Evolutionary conservation across 805 yeast species (phyloP).

Genomic region (Wickerhamiella lipophila): DNA sequence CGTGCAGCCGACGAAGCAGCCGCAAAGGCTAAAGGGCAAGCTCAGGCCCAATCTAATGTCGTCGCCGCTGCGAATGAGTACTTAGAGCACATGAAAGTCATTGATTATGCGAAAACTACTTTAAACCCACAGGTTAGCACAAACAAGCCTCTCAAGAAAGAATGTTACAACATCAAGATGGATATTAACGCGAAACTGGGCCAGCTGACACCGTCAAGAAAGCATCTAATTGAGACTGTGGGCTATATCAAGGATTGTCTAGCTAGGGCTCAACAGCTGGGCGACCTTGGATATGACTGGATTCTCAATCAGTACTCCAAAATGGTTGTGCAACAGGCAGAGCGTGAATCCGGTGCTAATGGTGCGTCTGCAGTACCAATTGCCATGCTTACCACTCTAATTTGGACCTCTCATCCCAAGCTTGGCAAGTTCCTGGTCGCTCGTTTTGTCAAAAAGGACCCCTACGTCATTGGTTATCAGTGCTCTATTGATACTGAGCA

Average conservation of each 20-base stretch:
- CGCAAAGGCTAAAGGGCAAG: background rate
- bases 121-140: slow-evolving; percentile 44
- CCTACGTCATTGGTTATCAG: slow-evolving; percentile 70
- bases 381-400: slow-evolving; percentile 46
- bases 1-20: slow-evolving; percentile 18
- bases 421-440: slow-evolving; percentile 52
- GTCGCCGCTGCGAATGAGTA: slow-evolving; percentile 18
- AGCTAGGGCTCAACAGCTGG: slow-evolving; percentile 29
- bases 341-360: slow-evolving; percentile 73
- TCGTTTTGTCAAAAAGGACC: slow-evolving; percentile 83
- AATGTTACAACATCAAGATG: slow-evolving; percentile 50
- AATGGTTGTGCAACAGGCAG: slow-evolving; percentile 80
- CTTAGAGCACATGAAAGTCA: slow-evolving; percentile 25
- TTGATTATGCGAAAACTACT: slow-evolving; percentile 41
- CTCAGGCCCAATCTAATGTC: background rate
- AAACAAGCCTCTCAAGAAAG: slow-evolving; percentile 42
- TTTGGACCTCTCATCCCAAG: slow-evolving; percentile 41
- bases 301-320: slow-evolving; percentile 73
- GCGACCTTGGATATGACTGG: slow-evolving; percentile 53
- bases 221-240: slow-evolving; percentile 39
- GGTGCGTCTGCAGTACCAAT: slow-evolving; percentile 70
- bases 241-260: slow-evolving; percentile 42
- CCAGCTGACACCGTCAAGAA: slow-evolving; percentile 62
- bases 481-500: slow-evolving; percentile 66
- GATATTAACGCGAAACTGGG: slow-evolving; percentile 83